Evolutionary conservation across 2,329 filamentous ascomycete genomes (phyloP).

Genomic region (Scedosporium aurantiacum): DNA sequence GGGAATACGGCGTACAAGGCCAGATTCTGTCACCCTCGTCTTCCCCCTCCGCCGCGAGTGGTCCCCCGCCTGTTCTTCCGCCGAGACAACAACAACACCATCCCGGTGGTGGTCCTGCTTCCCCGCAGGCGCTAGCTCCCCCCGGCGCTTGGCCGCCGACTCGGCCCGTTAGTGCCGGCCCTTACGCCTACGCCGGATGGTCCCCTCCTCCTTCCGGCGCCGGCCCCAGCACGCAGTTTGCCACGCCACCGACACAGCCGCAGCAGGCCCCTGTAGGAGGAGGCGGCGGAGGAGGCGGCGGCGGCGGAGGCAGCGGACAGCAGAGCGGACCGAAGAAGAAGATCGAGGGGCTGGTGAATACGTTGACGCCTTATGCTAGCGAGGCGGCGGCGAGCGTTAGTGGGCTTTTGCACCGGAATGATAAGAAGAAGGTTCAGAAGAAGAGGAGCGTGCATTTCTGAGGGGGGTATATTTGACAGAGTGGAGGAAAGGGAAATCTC

Average conservation of each 20-base stretch:
- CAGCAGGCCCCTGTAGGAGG: slow-evolving; percentile 10
- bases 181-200: slow-evolving; percentile 12
- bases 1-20: slow-evolving; percentile 51
- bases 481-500: not conserved
- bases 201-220: slow-evolving; percentile 1
- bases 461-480: not conserved
- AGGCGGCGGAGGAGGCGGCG: slow-evolving; percentile 13
- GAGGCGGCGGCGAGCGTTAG: slow-evolving; percentile 32
- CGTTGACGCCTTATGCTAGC: slow-evolving; percentile 8
- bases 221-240: slow-evolving; percentile 18
- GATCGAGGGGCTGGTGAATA: slow-evolving; percentile 12
- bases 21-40: slow-evolving; percentile 16
- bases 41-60: slow-evolving; percentile 14
- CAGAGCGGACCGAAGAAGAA: slow-evolving; percentile 14
- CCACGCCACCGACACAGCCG: slow-evolving; percentile 14
- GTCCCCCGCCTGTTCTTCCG: slow-evolving; percentile 12
- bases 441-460: slow-evolving; percentile 37
- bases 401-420: slow-evolving; percentile 29
- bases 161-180: slow-evolving; percentile 38
- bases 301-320: slow-evolving; percentile 8
- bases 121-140: not conserved
- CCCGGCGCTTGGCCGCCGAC: slow-evolving; percentile 20
- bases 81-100: slow-evolving; percentile 16
- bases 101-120: slow-evolving; percentile 16
- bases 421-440: slow-evolving; percentile 32